Evolutionary conservation across 2,329 filamentous ascomycete species (phyloP).

Genomic region (Penicillium sp.): DNA sequence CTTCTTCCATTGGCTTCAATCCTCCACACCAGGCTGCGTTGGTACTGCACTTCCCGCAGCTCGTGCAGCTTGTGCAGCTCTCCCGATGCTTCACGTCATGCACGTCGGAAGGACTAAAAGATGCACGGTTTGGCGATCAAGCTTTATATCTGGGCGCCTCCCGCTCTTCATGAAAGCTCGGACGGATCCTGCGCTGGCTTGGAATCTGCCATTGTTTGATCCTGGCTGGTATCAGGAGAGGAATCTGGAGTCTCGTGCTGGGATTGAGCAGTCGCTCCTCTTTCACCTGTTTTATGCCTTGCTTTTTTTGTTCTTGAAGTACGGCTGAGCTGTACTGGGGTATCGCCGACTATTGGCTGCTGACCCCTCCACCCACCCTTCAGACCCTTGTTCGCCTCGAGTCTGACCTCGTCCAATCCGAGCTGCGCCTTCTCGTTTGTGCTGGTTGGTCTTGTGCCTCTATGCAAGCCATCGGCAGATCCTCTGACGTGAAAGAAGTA

Average conservation of each 20-base stretch:
- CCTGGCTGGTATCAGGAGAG: constrained; percentile 7
- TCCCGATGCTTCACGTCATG: constrained; percentile 18
- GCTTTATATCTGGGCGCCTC: constrained; percentile 35
- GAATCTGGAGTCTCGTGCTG: background rate
- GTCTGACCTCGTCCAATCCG: constrained; percentile 25
- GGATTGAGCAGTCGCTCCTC: background rate
- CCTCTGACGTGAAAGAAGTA: constrained; percentile 12
- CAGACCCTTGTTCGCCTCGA: constrained; percentile 24
- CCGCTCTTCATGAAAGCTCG: constrained; percentile 17
- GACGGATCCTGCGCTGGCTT: constrained; percentile 2
- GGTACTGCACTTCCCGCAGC: constrained; percentile 1
- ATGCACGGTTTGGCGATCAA: constrained; percentile 19
- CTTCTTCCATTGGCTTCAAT: constrained; percentile 19
- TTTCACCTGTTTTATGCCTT: constrained; percentile 2
- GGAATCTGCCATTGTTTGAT: background rate
- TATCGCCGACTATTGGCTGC: constrained; percentile 20
- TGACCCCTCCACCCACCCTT: constrained; percentile 15
- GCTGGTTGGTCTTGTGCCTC: constrained; percentile 17
- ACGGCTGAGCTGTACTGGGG: constrained; percentile 6
- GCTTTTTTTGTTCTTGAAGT: constrained; percentile 11
- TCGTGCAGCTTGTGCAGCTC: constrained; percentile 16
- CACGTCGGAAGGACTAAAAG: constrained; percentile 14
- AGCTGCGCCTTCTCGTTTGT: constrained; percentile 11
- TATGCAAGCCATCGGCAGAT: constrained; percentile 20
- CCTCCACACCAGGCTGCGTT: constrained; percentile 7